Evolutionary conservation across 225 moss, liverwort and hornwort genomes (phyloP).

Genomic region (Pseudisothecium myosuroides): DNA sequence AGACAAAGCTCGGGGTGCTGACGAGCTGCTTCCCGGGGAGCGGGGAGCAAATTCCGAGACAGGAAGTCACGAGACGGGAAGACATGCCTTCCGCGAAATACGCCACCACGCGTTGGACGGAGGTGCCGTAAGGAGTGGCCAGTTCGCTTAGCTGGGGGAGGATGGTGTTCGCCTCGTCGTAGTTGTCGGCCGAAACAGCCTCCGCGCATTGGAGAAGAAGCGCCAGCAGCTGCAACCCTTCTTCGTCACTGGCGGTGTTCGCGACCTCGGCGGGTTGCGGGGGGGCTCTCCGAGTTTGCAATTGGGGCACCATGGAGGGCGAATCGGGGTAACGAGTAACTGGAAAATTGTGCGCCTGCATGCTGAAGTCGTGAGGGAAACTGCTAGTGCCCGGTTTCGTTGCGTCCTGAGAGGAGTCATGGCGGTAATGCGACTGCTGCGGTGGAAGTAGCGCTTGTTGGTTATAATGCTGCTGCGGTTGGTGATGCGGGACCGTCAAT

Average conservation of each 20-base stretch:
- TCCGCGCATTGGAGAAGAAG: slow-evolving; percentile 75
- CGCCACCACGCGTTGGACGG: slow-evolving; percentile 70
- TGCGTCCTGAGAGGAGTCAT: background rate
- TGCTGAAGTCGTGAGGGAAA: background rate
- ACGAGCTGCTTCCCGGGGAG: slow-evolving; percentile 41
- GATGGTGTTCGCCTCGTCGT: slow-evolving; percentile 65
- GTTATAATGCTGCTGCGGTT: background rate
- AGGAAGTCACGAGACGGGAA: slow-evolving; percentile 51
- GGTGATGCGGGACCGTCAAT: background rate
- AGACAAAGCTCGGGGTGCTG: slow-evolving; percentile 43
- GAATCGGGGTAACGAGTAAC: background rate
- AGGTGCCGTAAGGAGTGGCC: slow-evolving; percentile 65
- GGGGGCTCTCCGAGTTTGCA: background rate
- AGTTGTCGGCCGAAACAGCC: slow-evolving; percentile 66
- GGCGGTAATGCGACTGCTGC: background rate
- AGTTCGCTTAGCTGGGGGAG: slow-evolving; percentile 71
- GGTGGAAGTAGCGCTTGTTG: background rate
- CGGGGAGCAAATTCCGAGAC: slow-evolving; percentile 59
- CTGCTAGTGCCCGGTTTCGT: background rate
- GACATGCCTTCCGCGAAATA: slow-evolving; percentile 88
- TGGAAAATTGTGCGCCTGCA: background rate
- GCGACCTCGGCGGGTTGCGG: background rate
- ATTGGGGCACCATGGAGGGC: background rate
- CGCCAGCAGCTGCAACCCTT: slow-evolving; percentile 66
- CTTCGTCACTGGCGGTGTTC: slow-evolving; percentile 23